A percentile compares a stretch with the other conserved stretches of the same genome.
phyloP scores from a whole-genome alignment of 805 yeast genomes.

The Kodamaea kaohsiungensis region DNA sequence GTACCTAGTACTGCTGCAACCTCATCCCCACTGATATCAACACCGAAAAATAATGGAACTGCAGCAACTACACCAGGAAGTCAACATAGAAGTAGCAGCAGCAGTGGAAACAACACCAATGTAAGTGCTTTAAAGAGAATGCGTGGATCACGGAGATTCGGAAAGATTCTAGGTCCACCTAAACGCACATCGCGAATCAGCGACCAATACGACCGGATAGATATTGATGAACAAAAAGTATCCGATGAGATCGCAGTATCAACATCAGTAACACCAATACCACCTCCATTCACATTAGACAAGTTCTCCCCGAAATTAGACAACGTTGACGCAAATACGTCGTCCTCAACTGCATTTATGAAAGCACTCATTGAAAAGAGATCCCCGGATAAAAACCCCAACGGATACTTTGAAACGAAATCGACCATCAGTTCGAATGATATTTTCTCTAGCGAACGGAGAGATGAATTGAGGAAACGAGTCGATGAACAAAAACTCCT shows the following conservation, averaged over 20 bases:
- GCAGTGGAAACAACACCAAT: slow-evolving; percentile 5
- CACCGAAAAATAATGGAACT: neutral
- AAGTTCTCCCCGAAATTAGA: slow-evolving; percentile 7
- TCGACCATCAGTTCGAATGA: neutral
- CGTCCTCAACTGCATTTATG: slow-evolving; percentile 9
- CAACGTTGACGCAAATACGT: neutral
- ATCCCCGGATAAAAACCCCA: neutral
- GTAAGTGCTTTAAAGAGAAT: slow-evolving; percentile 25
- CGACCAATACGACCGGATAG: slow-evolving; percentile 10
- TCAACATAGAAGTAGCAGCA: slow-evolving; percentile 4
- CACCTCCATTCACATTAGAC: slow-evolving; percentile 9
- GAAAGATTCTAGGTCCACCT: slow-evolving; percentile 50
- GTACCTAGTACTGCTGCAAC: slow-evolving; percentile 9
- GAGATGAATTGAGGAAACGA: slow-evolving; percentile 20
- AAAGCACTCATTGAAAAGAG: slow-evolving; percentile 9
- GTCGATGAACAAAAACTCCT: slow-evolving; percentile 26
- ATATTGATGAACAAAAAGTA: neutral
- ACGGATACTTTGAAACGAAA: neutral
- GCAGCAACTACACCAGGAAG: slow-evolving; percentile 8
- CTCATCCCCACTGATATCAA: slow-evolving; percentile 7
- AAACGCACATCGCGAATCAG: slow-evolving; percentile 40
- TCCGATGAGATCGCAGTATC: neutral
- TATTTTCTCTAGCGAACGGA: slow-evolving; percentile 20
- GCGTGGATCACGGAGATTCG: slow-evolving; percentile 39
- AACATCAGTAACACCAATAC: neutral